These are phyloP conservation scores for Alternaria incomplexa DNA, from an alignment of 2,329 filamentous ascomycete genomes.

Conservation along the genomic window DNA sequence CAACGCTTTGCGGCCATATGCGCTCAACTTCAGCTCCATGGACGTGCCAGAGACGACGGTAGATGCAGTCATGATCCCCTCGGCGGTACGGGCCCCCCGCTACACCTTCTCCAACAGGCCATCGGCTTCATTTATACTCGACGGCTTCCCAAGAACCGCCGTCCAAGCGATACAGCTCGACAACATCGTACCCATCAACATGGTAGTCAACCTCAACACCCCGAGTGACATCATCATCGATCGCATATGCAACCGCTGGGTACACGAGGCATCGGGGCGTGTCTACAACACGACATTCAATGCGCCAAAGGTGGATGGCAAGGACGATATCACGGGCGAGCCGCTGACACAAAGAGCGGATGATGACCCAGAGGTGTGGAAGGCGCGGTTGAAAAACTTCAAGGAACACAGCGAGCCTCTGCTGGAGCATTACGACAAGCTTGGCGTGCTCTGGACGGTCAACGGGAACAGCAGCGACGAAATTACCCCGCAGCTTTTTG, in stretches of 20 bases:
- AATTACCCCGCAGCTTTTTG: slow-evolving; percentile 87
- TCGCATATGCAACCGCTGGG: slow-evolving; percentile 90
- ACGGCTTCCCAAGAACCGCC: slow-evolving; percentile 92
- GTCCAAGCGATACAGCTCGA: slow-evolving; percentile 80
- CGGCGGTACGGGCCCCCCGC: slow-evolving; percentile 41
- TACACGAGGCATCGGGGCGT: slow-evolving; percentile 87
- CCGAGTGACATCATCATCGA: slow-evolving; percentile 86
- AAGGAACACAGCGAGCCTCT: slow-evolving; percentile 84
- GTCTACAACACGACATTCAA: slow-evolving; percentile 97
- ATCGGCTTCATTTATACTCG: slow-evolving; percentile 87
- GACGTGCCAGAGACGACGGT: slow-evolving; percentile 42
- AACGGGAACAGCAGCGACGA: slow-evolving; percentile 91
- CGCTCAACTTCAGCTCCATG: slow-evolving; percentile 50
- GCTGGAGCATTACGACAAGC: slow-evolving; percentile 85
- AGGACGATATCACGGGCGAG: slow-evolving; percentile 92
- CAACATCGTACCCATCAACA: slow-evolving; percentile 86
- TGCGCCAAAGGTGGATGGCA: slow-evolving; percentile 77
- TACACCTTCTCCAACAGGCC: slow-evolving; percentile 69
- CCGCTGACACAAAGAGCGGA: slow-evolving; percentile 80
- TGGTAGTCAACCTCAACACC: slow-evolving; percentile 86
- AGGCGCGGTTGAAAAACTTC: slow-evolving; percentile 79
- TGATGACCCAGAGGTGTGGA: slow-evolving; percentile 87
- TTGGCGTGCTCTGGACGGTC: slow-evolving; percentile 85
- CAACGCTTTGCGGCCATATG: slow-evolving; percentile 55
- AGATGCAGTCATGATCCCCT: slow-evolving; percentile 52